These are phyloP conservation scores for Setomelanomma holmii DNA, from an alignment of 2,329 filamentous ascomycete species.

Conservation along the genomic window DNA sequence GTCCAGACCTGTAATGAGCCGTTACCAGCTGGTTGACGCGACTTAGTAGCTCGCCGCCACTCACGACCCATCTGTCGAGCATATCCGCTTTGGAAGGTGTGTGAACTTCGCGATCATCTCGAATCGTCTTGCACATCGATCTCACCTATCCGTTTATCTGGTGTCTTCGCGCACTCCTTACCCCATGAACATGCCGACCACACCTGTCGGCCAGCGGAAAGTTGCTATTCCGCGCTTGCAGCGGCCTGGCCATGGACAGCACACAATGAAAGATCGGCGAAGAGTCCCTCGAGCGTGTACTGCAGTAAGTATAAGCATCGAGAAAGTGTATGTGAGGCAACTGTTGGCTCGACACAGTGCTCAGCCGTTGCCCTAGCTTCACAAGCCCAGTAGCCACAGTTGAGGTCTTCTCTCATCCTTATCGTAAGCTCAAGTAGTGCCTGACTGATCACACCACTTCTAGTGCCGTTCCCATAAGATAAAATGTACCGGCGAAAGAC, in stretches of 20 bases:
- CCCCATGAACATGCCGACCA: constrained; percentile 3
- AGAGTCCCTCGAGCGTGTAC: constrained; percentile 26
- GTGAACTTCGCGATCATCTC: neutral
- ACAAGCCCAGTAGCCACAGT: neutral
- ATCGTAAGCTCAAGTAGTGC: constrained; percentile 14
- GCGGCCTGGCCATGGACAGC: constrained; percentile 1
- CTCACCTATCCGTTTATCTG: neutral
- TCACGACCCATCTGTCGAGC: neutral
- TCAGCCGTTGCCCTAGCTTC: neutral
- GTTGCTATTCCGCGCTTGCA: constrained; percentile 32
- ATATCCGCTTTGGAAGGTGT: neutral
- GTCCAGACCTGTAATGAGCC: neutral
- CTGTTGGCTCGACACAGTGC: neutral
- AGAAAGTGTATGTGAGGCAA: neutral
- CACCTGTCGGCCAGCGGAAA: constrained; percentile 6
- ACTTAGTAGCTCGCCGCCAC: neutral
- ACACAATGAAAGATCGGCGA: constrained; percentile 9
- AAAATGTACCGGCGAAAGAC: constrained; percentile 49
- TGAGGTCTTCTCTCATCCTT: neutral
- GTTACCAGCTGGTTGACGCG: neutral
- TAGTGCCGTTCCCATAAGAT: constrained; percentile 51
- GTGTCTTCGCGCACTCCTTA: neutral
- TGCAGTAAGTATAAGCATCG: constrained; percentile 9
- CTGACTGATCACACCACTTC: neutral
- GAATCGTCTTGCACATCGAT: neutral